A percentile compares a stretch with the other conserved stretches of the same genome.
phyloP scores from a whole-genome alignment of 129 eudicot genomes.

The Sambucus nigra region DNA sequence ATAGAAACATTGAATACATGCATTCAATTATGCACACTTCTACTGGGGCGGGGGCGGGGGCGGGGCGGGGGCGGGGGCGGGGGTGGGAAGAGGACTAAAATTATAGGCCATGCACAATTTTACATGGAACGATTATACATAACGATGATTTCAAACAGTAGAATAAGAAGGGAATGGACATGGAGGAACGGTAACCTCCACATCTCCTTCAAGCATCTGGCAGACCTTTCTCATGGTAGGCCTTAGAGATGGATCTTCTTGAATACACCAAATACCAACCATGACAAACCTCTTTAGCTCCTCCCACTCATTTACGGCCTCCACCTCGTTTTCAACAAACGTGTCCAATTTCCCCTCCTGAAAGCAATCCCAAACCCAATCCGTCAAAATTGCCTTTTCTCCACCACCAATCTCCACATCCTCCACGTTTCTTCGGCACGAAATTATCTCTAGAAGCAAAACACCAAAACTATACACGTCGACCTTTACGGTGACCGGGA shows the following conservation, averaged over 20 bases:
- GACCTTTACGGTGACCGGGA: constrained; percentile 19
- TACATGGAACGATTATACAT: too few species aligned
- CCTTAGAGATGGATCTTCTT: too few species aligned
- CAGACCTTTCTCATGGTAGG: constrained; percentile 45
- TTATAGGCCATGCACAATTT: too few species aligned
- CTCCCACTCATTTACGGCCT: constrained; percentile 15
- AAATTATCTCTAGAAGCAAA: constrained; percentile 19
- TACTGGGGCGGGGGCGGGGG: too few species aligned
- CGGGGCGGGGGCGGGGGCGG: too few species aligned
- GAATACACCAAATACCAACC: constrained; percentile 59
- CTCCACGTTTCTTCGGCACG: constrained; percentile 7
- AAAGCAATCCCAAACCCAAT: constrained; percentile 23
- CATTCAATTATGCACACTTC: too few species aligned
- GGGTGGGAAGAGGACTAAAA: too few species aligned
- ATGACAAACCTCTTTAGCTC: constrained; percentile 26
- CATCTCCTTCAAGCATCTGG: constrained; percentile 43
- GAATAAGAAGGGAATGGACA: constrained; percentile 19
- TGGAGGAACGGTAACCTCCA: constrained; percentile 31
- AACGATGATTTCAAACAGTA: not conserved
- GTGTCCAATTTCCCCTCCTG: constrained; percentile 6
- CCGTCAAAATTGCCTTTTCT: constrained; percentile 10
- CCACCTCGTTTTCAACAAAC: constrained; percentile 5
- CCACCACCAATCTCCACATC: not conserved
- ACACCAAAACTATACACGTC: constrained; percentile 32
- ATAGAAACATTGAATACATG: too few species aligned